Evolutionary conservation across 345 rosid species (phyloP).

Genomic region (Rhizophora apiculata): DNA sequence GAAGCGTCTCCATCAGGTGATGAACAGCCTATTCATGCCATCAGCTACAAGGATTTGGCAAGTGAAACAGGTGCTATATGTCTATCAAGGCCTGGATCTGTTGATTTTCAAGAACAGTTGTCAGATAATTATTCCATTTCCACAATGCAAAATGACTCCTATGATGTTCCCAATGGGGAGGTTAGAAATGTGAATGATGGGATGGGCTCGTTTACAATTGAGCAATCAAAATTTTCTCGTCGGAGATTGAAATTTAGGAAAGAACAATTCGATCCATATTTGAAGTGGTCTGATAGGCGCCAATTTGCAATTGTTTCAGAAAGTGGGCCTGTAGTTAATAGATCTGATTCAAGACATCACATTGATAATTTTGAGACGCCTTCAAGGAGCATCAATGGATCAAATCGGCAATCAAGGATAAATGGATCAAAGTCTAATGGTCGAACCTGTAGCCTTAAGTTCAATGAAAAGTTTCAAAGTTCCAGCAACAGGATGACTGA

Average conservation of each 20-base stretch:
- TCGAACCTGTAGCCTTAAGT: slow-evolving; percentile 48
- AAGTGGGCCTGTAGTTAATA: slow-evolving; percentile 39
- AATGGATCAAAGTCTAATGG: slow-evolving; percentile 44
- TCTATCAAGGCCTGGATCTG: slow-evolving; percentile 51
- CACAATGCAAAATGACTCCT: slow-evolving; percentile 37
- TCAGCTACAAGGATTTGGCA: slow-evolving; percentile 39
- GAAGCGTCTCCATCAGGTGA: slow-evolving; percentile 41
- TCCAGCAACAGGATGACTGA: slow-evolving; percentile 43
- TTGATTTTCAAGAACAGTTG: slow-evolving; percentile 43
- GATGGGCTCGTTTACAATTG: slow-evolving; percentile 41
- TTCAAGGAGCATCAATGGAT: slow-evolving; percentile 50
- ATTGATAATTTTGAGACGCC: slow-evolving; percentile 50
- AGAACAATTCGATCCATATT: slow-evolving; percentile 49
- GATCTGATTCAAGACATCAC: slow-evolving; percentile 50
- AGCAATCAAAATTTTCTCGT: slow-evolving; percentile 47
- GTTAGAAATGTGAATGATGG: slow-evolving; percentile 43
- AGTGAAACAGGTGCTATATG: slow-evolving; percentile 41
- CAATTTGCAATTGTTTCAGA: slow-evolving; percentile 46
- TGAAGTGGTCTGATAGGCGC: slow-evolving; percentile 62
- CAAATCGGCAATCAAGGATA: slow-evolving; percentile 47
- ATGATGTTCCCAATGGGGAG: slow-evolving; percentile 42
- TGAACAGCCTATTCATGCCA: slow-evolving; percentile 37
- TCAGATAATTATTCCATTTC: slow-evolving; percentile 33
- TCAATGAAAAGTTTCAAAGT: slow-evolving; percentile 55
- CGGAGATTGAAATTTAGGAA: slow-evolving; percentile 52